A percentile compares a stretch with the other conserved stretches of the same genome.
Conservation (phyloP, 2,329 filamentous ascomycete species). For the Diaporthe aspalathi region DNA sequence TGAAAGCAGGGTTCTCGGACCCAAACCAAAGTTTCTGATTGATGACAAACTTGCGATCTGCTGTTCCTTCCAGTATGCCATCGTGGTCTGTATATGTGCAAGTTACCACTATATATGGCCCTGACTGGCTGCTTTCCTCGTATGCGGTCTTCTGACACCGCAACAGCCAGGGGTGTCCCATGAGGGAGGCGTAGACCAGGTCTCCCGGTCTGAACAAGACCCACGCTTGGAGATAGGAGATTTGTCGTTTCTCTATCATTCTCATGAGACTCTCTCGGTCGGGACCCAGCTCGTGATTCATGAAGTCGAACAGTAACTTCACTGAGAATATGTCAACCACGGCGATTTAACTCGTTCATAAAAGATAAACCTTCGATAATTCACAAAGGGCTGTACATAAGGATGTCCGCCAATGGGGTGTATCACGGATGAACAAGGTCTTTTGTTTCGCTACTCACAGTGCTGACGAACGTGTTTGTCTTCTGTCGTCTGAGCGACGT, state of each 20-base stretch:
- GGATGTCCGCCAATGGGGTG: too few species aligned
- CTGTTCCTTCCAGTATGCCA: background rate
- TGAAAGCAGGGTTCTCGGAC: conserved; percentile 2
- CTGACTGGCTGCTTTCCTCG: background rate
- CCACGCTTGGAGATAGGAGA: conserved; percentile 5
- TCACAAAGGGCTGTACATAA: too few species aligned
- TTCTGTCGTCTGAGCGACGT: background rate
- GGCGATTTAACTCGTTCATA: background rate
- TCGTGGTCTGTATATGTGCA: conserved; percentile 9
- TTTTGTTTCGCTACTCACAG: background rate
- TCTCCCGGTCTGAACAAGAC: conserved; percentile 2
- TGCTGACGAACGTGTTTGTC: conserved; percentile 1
- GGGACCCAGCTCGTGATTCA: background rate
- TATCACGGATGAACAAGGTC: too few species aligned
- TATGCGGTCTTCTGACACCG: conserved; percentile 15
- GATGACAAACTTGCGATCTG: background rate
- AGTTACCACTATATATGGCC: background rate
- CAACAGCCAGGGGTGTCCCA: conserved; percentile 1
- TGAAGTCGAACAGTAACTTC: conserved; percentile 12
- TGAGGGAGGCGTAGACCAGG: background rate
- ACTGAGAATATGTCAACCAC: background rate
- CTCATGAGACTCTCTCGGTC: background rate
- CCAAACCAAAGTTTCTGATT: conserved; percentile 1
- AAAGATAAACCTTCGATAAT: too few species aligned
- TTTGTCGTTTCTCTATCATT: background rate